A percentile compares a stretch with the other conserved stretches of the same genome.
These are phyloP conservation scores for Acacia acuminata DNA, from an alignment of 306 rosid species.

Conservation along the genomic window DNA sequence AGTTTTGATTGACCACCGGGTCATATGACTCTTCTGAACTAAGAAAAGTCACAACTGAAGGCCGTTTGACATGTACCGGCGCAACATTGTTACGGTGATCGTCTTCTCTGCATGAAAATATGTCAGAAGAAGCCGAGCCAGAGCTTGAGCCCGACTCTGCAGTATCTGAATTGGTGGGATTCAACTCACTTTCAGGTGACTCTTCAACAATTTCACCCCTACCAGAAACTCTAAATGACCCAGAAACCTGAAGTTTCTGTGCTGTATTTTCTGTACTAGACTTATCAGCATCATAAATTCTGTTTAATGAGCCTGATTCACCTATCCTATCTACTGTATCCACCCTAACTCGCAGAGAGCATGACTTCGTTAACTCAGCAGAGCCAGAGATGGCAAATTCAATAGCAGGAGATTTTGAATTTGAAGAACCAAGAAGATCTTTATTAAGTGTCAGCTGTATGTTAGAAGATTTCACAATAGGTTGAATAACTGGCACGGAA, in stretches of 20 bases:
- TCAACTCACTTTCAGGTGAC: constrained; percentile 31
- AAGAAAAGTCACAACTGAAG: constrained; percentile 62
- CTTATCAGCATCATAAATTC: constrained; percentile 10
- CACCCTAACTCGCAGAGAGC: background rate
- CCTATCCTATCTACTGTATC: constrained; percentile 11
- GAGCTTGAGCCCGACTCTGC: constrained; percentile 55
- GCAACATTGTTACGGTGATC: constrained; percentile 24
- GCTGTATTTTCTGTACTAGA: constrained; percentile 2
- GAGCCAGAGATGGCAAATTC: background rate
- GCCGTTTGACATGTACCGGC: constrained; percentile 46
- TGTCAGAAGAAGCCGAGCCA: constrained; percentile 49
- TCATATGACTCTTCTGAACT: constrained; percentile 46
- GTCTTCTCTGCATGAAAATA: constrained; percentile 51
- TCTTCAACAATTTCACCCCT: background rate
- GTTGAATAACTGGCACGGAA: constrained; percentile 66
- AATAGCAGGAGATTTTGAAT: background rate
- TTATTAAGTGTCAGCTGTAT: background rate
- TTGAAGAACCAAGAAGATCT: constrained; percentile 22
- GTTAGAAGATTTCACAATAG: constrained; percentile 43
- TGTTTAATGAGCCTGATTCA: constrained; percentile 5
- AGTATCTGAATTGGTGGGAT: constrained; percentile 43
- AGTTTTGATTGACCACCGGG: constrained; percentile 25
- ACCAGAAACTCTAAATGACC: background rate
- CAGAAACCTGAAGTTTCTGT: constrained; percentile 19
- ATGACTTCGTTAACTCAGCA: background rate